phyloP scores from a whole-genome alignment of 2,329 filamentous ascomycete species.

The Pseudopithomyces chartarum region DNA sequence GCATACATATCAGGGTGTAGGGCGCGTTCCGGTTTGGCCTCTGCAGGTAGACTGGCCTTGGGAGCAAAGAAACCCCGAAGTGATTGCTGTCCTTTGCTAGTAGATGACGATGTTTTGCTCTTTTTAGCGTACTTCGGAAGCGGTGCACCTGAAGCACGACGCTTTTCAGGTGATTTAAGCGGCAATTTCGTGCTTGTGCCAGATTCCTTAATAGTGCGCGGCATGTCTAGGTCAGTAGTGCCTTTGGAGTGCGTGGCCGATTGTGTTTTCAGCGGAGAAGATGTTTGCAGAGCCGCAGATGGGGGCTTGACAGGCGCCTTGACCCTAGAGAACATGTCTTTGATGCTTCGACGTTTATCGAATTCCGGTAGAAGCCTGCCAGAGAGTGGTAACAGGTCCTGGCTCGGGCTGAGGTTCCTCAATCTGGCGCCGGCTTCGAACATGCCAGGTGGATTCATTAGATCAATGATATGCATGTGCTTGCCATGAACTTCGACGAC shows the following conservation, averaged over 20 bases:
- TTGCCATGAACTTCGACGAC: constrained; percentile 58
- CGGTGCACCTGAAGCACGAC: constrained; percentile 25
- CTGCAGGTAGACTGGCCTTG: constrained; percentile 11
- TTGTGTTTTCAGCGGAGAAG: background rate
- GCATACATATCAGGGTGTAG: constrained; percentile 5
- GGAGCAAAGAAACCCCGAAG: constrained; percentile 77
- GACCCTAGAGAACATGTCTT: constrained; percentile 79
- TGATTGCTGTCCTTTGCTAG: constrained; percentile 61
- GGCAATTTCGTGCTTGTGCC: constrained; percentile 12
- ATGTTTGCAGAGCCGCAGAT: constrained; percentile 6
- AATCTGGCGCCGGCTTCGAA: constrained; percentile 71
- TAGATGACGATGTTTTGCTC: constrained; percentile 50
- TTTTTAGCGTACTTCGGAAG: constrained; percentile 50
- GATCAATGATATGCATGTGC: constrained; percentile 65
- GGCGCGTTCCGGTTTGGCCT: background rate
- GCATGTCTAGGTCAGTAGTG: constrained; percentile 7
- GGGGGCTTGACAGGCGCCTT: constrained; percentile 16
- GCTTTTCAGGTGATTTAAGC: constrained; percentile 38
- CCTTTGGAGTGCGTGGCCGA: background rate
- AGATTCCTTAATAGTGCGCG: constrained; percentile 2
- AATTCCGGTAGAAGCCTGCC: constrained; percentile 88
- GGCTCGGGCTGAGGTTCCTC: constrained; percentile 65
- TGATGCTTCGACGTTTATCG: constrained; percentile 80
- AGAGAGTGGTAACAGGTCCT: constrained; percentile 74
- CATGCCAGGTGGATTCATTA: constrained; percentile 77